Conservation (phyloP, 768 basidiomycete genomes). For the Podaxis sp. region DNA sequence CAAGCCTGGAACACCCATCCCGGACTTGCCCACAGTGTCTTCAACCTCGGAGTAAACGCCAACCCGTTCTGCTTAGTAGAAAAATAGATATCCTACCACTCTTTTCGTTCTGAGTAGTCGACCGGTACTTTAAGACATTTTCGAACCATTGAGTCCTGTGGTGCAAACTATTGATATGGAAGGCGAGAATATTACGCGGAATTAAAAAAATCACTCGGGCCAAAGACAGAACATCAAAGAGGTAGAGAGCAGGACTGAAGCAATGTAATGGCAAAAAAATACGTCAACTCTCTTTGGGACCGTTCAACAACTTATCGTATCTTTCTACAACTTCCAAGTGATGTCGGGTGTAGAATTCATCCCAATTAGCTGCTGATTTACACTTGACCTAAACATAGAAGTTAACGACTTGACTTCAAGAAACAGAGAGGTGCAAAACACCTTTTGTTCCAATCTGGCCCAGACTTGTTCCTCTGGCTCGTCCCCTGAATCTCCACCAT, state of each 20-base stretch:
- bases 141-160: neutral
- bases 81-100: constrained; percentile 11
- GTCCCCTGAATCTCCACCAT: constrained; percentile 41
- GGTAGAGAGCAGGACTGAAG: neutral
- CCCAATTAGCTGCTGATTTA: constrained; percentile 41
- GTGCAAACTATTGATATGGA: neutral
- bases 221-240: neutral
- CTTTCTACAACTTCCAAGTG: constrained; percentile 35
- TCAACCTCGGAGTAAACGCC: constrained; percentile 25
- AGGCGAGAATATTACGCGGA: neutral
- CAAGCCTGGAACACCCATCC: constrained; percentile 48
- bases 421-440: constrained; percentile 20
- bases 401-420: neutral
- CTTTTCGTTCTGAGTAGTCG: neutral
- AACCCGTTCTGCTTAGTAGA: constrained; percentile 4
- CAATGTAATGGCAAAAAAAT: neutral
- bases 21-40: constrained; percentile 26
- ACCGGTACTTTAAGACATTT: neutral
- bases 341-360: constrained; percentile 45
- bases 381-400: constrained; percentile 30
- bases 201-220: neutral
- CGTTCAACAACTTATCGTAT: constrained; percentile 26
- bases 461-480: constrained; percentile 43
- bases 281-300: neutral
- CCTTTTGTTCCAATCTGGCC: constrained; percentile 43